A percentile compares a stretch with the other conserved stretches of the same genome.
Evolutionary conservation across 306 rosid genomes (phyloP).

Genomic region (Cicer yamashitae): DNA sequence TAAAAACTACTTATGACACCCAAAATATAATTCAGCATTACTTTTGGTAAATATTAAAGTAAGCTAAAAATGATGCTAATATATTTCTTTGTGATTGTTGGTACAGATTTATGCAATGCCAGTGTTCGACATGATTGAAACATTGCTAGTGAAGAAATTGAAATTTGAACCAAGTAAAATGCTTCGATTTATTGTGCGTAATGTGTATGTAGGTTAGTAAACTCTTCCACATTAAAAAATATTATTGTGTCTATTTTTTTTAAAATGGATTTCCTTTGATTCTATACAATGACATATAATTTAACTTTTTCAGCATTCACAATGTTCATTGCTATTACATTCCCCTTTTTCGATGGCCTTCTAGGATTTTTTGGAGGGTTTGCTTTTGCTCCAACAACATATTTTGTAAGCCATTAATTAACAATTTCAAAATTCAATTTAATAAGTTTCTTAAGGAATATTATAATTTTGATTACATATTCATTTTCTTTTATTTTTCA

Average conservation of each 20-base stretch:
- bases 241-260: not conserved
- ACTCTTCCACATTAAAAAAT: not conserved
- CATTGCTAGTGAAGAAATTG: constrained; percentile 70
- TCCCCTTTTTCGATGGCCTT: constrained; percentile 81
- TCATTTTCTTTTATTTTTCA: constrained; percentile 44
- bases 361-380: constrained; percentile 86
- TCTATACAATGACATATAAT: not conserved
- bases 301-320: constrained; percentile 62
- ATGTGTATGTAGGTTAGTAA: constrained; percentile 78
- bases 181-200: constrained; percentile 79
- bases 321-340: constrained; percentile 73
- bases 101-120: constrained; percentile 83
- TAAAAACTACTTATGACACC: too few relatives aligned
- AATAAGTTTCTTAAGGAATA: not conserved
- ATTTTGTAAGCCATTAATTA: constrained; percentile 65
- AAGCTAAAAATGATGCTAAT: not conserved
- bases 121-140: constrained; percentile 91
- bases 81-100: not conserved
- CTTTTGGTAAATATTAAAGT: not conserved
- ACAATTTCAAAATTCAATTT: not conserved
- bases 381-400: constrained; percentile 89
- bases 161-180: constrained; percentile 54
- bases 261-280: not conserved
- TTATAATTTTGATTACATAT: not conserved
- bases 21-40: too few relatives aligned